phyloP scores from a whole-genome alignment of 2,329 filamentous ascomycete genomes.

The Cladophialophora bantiana region DNA sequence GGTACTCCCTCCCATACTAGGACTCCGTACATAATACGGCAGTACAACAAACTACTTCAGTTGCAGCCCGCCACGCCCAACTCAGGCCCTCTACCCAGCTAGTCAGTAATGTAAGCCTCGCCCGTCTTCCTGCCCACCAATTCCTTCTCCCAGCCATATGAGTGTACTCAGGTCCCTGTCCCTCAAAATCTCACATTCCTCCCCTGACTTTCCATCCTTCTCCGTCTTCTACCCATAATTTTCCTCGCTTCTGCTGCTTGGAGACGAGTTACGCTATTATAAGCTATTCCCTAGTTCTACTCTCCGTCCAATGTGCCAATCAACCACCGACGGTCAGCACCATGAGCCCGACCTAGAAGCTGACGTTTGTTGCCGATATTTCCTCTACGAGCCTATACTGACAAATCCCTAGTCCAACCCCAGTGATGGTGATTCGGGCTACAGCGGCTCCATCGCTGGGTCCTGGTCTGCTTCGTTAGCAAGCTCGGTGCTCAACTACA shows the following conservation, averaged over 20 bases:
- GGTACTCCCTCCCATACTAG: too few relatives aligned
- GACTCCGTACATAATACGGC: too few relatives aligned
- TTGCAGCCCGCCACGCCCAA: too few relatives aligned
- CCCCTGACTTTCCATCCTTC: not conserved
- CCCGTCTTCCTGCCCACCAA: not conserved
- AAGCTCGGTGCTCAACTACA: conserved; percentile 12
- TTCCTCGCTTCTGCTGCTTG: not conserved
- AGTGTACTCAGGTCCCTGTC: not conserved
- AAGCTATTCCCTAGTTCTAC: not conserved
- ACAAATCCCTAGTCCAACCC: not conserved
- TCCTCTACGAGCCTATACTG: not conserved
- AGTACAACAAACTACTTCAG: too few relatives aligned
- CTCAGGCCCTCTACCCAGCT: too few relatives aligned
- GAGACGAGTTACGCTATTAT: not conserved
- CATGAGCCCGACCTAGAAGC: not conserved
- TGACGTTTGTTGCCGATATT: not conserved
- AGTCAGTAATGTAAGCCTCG: conserved; percentile 2
- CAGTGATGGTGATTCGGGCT: not conserved
- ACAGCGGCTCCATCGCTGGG: not conserved
- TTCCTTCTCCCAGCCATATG: not conserved
- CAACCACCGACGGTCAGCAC: not conserved
- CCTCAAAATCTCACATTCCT: not conserved
- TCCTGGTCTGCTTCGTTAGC: not conserved
- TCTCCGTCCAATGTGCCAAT: not conserved
- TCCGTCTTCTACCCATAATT: not conserved